Evolutionary conservation across 345 rosid genomes (phyloP).

Genomic region (Capsella bursapastoris): DNA sequence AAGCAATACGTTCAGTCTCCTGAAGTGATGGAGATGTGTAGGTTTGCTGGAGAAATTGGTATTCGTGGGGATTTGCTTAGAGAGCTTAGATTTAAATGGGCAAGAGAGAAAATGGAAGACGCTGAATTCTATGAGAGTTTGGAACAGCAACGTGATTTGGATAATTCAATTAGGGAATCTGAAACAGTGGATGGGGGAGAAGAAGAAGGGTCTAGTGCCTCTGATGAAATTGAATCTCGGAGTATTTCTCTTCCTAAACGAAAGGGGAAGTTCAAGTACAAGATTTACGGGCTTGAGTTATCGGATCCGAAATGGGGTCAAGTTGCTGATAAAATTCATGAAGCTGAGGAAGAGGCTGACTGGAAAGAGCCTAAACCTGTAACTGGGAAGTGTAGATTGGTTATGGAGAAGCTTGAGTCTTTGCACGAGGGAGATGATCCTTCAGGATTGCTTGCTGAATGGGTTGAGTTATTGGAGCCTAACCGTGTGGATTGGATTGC

Average conservation of each 20-base stretch:
- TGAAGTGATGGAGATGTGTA: slow-evolving; percentile 81
- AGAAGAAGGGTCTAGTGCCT: slow-evolving; percentile 35
- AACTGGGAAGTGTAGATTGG: slow-evolving; percentile 70
- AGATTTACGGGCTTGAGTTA: slow-evolving; percentile 91
- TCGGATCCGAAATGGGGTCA: slow-evolving; percentile 82
- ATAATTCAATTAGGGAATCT: slow-evolving; percentile 38
- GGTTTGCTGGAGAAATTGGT: slow-evolving; percentile 90
- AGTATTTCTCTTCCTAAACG: slow-evolving; percentile 75
- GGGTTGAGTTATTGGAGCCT: slow-evolving; percentile 81
- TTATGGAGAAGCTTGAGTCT: slow-evolving; percentile 70
- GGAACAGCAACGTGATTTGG: slow-evolving; percentile 54
- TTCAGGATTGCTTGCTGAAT: slow-evolving; percentile 64
- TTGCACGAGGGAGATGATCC: slow-evolving; percentile 72
- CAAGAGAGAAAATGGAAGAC: slow-evolving; percentile 87
- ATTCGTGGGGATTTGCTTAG: slow-evolving; percentile 88
- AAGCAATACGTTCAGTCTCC: slow-evolving; percentile 70
- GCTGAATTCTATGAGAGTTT: slow-evolving; percentile 67
- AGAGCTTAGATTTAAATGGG: slow-evolving; percentile 92
- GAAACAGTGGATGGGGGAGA: slow-evolving; percentile 42
- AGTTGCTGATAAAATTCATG: slow-evolving; percentile 71
- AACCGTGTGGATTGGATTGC: slow-evolving; percentile 79
- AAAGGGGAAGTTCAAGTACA: slow-evolving; percentile 80
- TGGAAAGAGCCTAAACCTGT: slow-evolving; percentile 76
- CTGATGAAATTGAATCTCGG: slow-evolving; percentile 44
- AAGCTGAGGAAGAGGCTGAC: slow-evolving; percentile 66